These are phyloP conservation scores for Hypericum perforatum DNA, from an alignment of 345 rosid species.

Conservation along the genomic window DNA sequence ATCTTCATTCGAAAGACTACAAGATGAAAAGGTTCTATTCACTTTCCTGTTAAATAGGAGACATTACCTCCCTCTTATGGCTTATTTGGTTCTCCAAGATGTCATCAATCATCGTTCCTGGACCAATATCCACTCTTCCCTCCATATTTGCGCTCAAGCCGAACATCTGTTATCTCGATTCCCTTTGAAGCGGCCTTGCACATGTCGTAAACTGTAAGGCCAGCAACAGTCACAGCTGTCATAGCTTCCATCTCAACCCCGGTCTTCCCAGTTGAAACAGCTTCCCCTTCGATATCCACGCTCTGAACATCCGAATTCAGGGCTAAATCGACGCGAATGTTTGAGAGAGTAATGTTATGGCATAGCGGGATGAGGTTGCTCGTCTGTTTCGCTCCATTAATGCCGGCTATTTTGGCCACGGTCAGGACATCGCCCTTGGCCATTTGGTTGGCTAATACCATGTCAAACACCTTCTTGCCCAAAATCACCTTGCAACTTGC, in stretches of 20 bases:
- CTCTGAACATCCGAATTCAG: constrained; percentile 53
- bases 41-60: too few species aligned
- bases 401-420: constrained; percentile 88
- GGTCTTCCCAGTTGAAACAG: constrained; percentile 64
- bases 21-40: too few species aligned
- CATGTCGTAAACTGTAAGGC: constrained; percentile 91
- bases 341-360: constrained; percentile 64
- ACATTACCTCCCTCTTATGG: too few species aligned
- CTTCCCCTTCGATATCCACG: constrained; percentile 77
- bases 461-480: constrained; percentile 61
- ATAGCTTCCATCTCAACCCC: constrained; percentile 96
- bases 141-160: constrained; percentile 66
- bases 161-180: constrained; percentile 45
- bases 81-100: too few species aligned
- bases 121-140: constrained; percentile 82
- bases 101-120: constrained; percentile 20
- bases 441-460: constrained; percentile 74
- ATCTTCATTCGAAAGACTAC: too few species aligned
- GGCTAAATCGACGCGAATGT: constrained; percentile 56
- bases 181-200: constrained; percentile 95
- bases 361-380: constrained; percentile 78
- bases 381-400: constrained; percentile 77
- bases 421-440: constrained; percentile 92
- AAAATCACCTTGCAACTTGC: constrained; percentile 73
- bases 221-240: constrained; percentile 74